A percentile compares a stretch with the other conserved stretches of the same genome.
phyloP scores from a whole-genome alignment of 2,329 filamentous ascomycete species.

The Pyrenochaeta sp. region DNA sequence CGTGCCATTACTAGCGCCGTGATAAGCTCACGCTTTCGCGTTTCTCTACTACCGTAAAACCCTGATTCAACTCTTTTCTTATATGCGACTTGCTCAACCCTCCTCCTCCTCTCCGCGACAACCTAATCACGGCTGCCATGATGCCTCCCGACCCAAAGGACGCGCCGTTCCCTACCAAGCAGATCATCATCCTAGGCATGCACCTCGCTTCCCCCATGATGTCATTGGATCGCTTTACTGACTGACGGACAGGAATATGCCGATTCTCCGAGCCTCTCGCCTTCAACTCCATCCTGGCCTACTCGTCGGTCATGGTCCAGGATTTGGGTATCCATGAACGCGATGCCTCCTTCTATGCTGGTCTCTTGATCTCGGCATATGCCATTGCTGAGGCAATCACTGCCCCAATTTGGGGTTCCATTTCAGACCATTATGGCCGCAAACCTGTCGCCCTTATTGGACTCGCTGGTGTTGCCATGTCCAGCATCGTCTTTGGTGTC shows the following conservation, averaged over 20 bases:
- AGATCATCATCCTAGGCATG: slow-evolving; percentile 55
- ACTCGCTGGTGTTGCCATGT: slow-evolving; percentile 83
- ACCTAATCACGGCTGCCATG: slow-evolving; percentile 32
- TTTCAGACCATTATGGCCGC: slow-evolving; percentile 50
- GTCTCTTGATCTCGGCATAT: slow-evolving; percentile 84
- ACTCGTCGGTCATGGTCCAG: slow-evolving; percentile 56
- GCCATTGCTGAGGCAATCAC: slow-evolving; percentile 85
- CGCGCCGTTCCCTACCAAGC: slow-evolving; percentile 54
- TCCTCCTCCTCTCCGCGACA: slow-evolving; percentile 20
- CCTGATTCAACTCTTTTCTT: slow-evolving; percentile 19
- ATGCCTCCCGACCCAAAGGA: slow-evolving; percentile 44
- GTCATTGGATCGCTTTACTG: slow-evolving; percentile 27
- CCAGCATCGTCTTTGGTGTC: slow-evolving; percentile 82
- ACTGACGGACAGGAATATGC: slow-evolving; percentile 73
- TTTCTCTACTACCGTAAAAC: slow-evolving; percentile 22
- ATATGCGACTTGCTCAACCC: slow-evolving; percentile 21
- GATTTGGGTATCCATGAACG: slow-evolving; percentile 46
- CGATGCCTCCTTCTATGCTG: slow-evolving; percentile 81
- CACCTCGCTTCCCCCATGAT: slow-evolving; percentile 13
- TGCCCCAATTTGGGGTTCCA: slow-evolving; percentile 66
- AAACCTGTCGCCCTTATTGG: slow-evolving; percentile 52
- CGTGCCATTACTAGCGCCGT: slow-evolving; percentile 23
- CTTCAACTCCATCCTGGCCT: slow-evolving; percentile 92
- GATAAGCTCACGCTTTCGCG: slow-evolving; percentile 20
- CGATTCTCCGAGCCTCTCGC: slow-evolving; percentile 92